Conservation (phyloP, 805 yeast genomes). For the Cyberlindnera amylophila region DNA sequence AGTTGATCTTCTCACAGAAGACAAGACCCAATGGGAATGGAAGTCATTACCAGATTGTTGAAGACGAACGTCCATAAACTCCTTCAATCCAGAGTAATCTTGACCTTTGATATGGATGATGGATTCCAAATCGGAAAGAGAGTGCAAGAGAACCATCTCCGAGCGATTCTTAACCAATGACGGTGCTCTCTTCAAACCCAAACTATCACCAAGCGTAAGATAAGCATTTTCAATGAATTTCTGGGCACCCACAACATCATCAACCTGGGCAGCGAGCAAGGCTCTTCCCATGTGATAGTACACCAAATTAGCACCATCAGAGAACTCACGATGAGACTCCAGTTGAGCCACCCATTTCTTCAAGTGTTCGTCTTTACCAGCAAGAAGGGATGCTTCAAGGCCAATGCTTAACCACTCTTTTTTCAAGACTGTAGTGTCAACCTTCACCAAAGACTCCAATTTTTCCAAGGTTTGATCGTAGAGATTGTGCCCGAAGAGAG, state of each 20-base stretch:
- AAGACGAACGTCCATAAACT: slow-evolving; percentile 23
- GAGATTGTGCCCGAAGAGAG: slow-evolving; percentile 72
- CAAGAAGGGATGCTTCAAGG: slow-evolving; percentile 66
- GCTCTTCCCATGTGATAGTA: slow-evolving; percentile 67
- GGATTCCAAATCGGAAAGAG: slow-evolving; percentile 51
- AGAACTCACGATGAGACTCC: slow-evolving; percentile 38
- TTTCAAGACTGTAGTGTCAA: slow-evolving; percentile 5
- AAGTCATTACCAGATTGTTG: slow-evolving; percentile 47
- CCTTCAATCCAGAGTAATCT: slow-evolving; percentile 5
- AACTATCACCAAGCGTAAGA: slow-evolving; percentile 53
- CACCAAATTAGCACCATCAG: slow-evolving; percentile 51
- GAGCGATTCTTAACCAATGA: slow-evolving; percentile 49
- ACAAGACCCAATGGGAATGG: slow-evolving; percentile 53
- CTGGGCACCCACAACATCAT: slow-evolving; percentile 31
- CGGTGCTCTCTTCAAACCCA: slow-evolving; percentile 45
- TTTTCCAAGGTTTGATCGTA: slow-evolving; percentile 47
- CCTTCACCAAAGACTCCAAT: slow-evolving; percentile 15
- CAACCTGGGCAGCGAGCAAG: slow-evolving; percentile 37
- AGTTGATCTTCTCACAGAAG: slow-evolving; percentile 56
- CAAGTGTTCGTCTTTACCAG: slow-evolving; percentile 51
- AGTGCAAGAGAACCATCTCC: slow-evolving; percentile 52
- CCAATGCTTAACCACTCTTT: slow-evolving; percentile 64
- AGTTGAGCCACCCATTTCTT: slow-evolving; percentile 56
- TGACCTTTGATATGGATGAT: slow-evolving; percentile 6
- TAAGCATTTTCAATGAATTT: slow-evolving; percentile 48